These are phyloP conservation scores for Globisporangium canariense DNA, from an alignment of 352 stramenopile species.

Conservation along the genomic window DNA sequence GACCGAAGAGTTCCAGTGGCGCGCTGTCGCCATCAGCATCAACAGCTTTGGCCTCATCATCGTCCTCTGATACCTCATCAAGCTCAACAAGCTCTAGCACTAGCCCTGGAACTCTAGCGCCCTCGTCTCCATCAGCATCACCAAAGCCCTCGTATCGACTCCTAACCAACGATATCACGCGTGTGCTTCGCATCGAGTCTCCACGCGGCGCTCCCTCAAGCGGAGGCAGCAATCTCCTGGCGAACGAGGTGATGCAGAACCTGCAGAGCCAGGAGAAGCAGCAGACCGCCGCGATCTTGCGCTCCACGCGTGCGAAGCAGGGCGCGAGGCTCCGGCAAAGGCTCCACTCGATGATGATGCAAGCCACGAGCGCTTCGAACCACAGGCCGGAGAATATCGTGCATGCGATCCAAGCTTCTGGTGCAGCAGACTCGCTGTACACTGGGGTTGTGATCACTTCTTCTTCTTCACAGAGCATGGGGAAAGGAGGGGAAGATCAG, in stretches of 20 bases:
- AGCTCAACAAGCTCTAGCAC: not conserved
- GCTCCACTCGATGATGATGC: constrained; percentile 12
- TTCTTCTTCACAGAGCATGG: constrained; percentile 3
- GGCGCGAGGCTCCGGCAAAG: constrained; percentile 14
- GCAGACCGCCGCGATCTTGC: constrained; percentile 25
- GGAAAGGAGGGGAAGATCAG: not conserved
- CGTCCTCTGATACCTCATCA: not conserved
- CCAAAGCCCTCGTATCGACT: constrained; percentile 38
- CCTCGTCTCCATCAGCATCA: not conserved
- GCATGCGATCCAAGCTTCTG: constrained; percentile 20
- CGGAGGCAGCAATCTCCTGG: constrained; percentile 19
- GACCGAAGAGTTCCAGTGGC: not conserved
- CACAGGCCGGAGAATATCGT: constrained; percentile 28
- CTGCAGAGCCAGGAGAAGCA: constrained; percentile 28
- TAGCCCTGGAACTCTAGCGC: not conserved
- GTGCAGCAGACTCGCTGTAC: constrained; percentile 26
- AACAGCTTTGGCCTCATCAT: not conserved
- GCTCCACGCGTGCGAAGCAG: constrained; percentile 23
- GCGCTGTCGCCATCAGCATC: not conserved
- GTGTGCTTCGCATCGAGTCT: constrained; percentile 51
- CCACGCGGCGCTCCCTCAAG: constrained; percentile 12
- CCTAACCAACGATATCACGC: constrained; percentile 44
- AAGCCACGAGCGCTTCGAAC: not conserved
- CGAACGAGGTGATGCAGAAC: constrained; percentile 26
- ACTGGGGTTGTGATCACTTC: constrained; percentile 23